Evolutionary conservation across 169 alveolate genomes (phyloP), one percentile per base, ranked within the genome.

Genomic region (Toxoplasma gondii): DNA sequence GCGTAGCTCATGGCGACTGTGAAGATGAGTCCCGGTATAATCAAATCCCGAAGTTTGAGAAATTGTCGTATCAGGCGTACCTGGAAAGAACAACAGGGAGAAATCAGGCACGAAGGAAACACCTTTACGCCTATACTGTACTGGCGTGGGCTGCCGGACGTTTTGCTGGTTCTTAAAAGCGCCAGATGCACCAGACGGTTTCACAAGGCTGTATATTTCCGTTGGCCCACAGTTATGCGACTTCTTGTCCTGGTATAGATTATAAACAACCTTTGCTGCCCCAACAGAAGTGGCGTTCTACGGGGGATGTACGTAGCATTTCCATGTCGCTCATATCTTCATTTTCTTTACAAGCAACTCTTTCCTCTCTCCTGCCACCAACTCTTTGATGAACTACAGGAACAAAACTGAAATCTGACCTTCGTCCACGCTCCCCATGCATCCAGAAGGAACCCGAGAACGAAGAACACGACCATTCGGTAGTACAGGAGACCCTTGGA

Each of bases 1-100:
- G 94, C 94, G 90, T 70, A 78, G 83, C 41, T 19, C 88, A 91
- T 43, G 41, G 70, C 94, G n/a, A 80, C 80, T 17, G 90, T 19
- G 58, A 91, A 53, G 44, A 78, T 31, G 4, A n/a, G 10, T 19
- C 39, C 78, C 0, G 64, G 53, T 1, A 49, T 4, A 22, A 70
- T n/a, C 36, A 91, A n/a, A n/a, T 41, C 58, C 49, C 44, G 36
- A 31, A 27, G 58, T 36, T 34, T 74, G 34, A 91, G 82, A 53
- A 70, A 91, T 39, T 53, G 81, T 9, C 94, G 69, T 12, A 91
- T 80, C 64, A 84, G 54, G 44, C 74, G 70, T 0, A 80, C 88
- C 94, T 91, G 94, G 44, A 10, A 29, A 44, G 17, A 24, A 74
- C n/a, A 31, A 1, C 16, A 69, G 19, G 69, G 43, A 24, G 38